phyloP scores from a whole-genome alignment of 495 filamentous ascomycete genomes.

The Penicillium mononematosum region DNA sequence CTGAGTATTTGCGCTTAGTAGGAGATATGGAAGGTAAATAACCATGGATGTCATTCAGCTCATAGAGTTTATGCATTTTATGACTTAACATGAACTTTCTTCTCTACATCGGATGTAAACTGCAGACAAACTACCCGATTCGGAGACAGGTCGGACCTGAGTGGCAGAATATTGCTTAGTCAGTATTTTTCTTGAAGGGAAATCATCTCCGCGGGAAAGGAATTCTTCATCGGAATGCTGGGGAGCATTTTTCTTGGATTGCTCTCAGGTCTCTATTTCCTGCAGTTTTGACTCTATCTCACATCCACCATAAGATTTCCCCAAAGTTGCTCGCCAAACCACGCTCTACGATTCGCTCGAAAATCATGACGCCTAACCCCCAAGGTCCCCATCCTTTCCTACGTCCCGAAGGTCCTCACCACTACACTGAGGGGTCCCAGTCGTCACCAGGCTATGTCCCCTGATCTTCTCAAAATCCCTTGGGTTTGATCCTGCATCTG shows the following conservation, averaged over 20 bases:
- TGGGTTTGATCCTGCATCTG: slow-evolving; percentile 5
- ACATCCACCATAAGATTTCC: not conserved
- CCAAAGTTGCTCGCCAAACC: slow-evolving; percentile 17
- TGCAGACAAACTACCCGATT: not conserved
- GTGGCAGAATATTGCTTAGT: slow-evolving; percentile 10
- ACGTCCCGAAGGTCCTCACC: slow-evolving; percentile 37
- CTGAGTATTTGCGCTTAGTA: not conserved
- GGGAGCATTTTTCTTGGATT: not conserved
- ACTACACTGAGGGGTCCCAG: slow-evolving; percentile 7
- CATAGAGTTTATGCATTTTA: not conserved
- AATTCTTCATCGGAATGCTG: slow-evolving; percentile 14
- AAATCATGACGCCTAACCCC: slow-evolving; percentile 30
- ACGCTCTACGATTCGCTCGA: slow-evolving; percentile 18
- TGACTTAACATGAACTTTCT: not conserved
- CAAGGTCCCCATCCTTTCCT: slow-evolving; percentile 35
- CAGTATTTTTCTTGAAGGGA: not conserved
- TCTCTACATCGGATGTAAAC: not conserved
- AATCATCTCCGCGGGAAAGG: slow-evolving; percentile 6
- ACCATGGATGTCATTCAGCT: not conserved
- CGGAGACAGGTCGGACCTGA: not conserved
- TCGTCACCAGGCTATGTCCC: slow-evolving; percentile 1
- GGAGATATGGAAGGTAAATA: not conserved
- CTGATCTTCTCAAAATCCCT: slow-evolving; percentile 6
- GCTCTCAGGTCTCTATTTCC: not conserved
- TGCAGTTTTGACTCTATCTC: not conserved